phyloP scores from a whole-genome alignment of 768 basidiomycete species.

The Trametes cubensis region DNA sequence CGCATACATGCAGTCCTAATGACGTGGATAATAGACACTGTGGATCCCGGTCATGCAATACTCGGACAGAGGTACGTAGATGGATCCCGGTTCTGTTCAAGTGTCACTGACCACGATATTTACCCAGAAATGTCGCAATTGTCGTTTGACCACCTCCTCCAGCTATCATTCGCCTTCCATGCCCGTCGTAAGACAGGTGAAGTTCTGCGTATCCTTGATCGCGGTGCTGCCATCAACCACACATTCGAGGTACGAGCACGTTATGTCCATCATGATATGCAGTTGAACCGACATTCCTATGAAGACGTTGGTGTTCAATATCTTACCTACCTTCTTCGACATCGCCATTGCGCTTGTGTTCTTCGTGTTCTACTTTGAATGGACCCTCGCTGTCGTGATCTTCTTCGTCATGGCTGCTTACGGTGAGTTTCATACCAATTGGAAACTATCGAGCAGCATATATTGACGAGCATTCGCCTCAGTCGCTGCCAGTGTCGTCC shows the following conservation, averaged over 20 bases:
- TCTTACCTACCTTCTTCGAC: constrained; percentile 83
- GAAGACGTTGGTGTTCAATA: constrained; percentile 80
- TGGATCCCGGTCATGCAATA: constrained; percentile 92
- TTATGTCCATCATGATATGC: neutral
- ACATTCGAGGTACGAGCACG: constrained; percentile 58
- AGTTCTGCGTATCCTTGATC: constrained; percentile 77
- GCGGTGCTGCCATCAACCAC: constrained; percentile 85
- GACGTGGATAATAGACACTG: constrained; percentile 47
- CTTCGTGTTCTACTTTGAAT: constrained; percentile 66
- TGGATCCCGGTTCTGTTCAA: neutral
- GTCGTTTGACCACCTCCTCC: constrained; percentile 85
- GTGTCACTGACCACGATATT: neutral
- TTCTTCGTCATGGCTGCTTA: constrained; percentile 76
- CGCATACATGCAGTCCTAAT: neutral
- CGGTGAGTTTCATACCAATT: constrained; percentile 47
- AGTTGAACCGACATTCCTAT: constrained; percentile 17
- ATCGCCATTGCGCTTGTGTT: constrained; percentile 68
- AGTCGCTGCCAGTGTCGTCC: constrained; percentile 54
- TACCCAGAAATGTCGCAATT: constrained; percentile 78
- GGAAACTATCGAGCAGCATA: neutral
- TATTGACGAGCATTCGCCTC: constrained; percentile 21
- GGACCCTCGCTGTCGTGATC: constrained; percentile 66
- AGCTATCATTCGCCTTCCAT: constrained; percentile 84
- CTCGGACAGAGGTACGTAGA: constrained; percentile 64
- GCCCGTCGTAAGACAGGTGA: constrained; percentile 85